Base-by-base conservation (phyloP, 108 stramenopile genomes). In the Cyclotella sp. region DNA sequence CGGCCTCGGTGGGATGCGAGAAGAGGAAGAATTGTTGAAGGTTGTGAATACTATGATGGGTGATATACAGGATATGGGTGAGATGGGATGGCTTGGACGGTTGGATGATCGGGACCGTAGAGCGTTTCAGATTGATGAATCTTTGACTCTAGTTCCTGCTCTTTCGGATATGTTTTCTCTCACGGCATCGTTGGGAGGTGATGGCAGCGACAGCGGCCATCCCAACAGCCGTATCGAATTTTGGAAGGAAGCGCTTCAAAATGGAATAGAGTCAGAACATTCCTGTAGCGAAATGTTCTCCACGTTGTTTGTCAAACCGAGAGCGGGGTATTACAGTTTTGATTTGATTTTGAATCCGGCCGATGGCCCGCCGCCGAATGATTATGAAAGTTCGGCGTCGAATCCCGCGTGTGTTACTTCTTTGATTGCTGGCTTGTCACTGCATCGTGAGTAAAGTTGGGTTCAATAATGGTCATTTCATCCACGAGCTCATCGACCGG, bases 41-140 rank as follows among this genome's bases (percentile, higher is more conserved):
- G 73, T 83, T 11, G 82, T 79, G 43, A 79, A 79, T 53, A 42
- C n/a, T 14, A 83, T 83, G 28, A 79, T 75, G 73, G 64, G 68
- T 46, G 82, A 83, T 70, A 79, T 83, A 15, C 78, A 79, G 63
- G 82, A 79, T 46, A 79, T 83, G 78, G 82, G 68, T 5, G 81
- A 82, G 69, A 75, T 82, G 30, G 81, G 81, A 19, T 76, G 74
- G 73, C 45, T 72, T 11, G 39, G 46, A 27, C 26, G 42, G 0
- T 28, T 68, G 47, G 54, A 67, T 13, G 58, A 47, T 12, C 58
- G 53, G 15, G 64, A 66, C 15, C 43, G 42, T 22, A 24, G 65
- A 39, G 29, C 64, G 45, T 75, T 46, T 34, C 34, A 68, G 61
- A 27, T 74, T 10, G 68, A 81, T 26, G 71, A 67, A 39, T 61